Conservation (phyloP, 108 stramenopile species). For the Skeletonema tropicum region DNA sequence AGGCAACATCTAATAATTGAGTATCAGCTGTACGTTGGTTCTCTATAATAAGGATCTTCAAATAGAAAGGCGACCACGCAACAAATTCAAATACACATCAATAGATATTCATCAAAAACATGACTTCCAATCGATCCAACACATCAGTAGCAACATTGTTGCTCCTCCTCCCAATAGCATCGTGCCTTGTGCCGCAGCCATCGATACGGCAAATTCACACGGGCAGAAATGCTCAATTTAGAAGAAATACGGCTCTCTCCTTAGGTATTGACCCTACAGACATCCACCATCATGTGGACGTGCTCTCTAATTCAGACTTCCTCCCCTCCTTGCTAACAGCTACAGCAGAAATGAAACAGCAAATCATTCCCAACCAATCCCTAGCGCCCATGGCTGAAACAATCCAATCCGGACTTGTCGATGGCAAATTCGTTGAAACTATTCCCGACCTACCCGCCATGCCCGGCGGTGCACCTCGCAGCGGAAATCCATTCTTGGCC, state of each 20-base stretch:
- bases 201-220: constrained; percentile 13
- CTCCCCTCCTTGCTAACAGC: constrained; percentile 28
- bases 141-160: constrained; percentile 16
- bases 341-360: constrained; percentile 12
- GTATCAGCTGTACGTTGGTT: too few relatives aligned
- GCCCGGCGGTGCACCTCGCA: constrained; percentile 42
- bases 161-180: constrained; percentile 14
- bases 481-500: constrained; percentile 40
- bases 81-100: neutral
- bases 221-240: neutral
- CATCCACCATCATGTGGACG: constrained; percentile 3
- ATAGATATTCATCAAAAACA: neutral
- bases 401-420: constrained; percentile 34
- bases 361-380: constrained; percentile 21
- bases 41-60: too few relatives aligned
- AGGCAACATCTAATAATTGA: neutral
- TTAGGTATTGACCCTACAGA: constrained; percentile 27
- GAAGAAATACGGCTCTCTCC: constrained; percentile 6
- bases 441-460: constrained; percentile 40
- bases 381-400: constrained; percentile 35
- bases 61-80: neutral
- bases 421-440: constrained; percentile 20
- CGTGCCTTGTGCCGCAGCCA: constrained; percentile 10
- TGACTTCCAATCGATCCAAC: constrained; percentile 3
- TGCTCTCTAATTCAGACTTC: constrained; percentile 12